Evolutionary conservation across 2,329 filamentous ascomycete species (phyloP).

Genomic region (Emergomyces pasteurianus): DNA sequence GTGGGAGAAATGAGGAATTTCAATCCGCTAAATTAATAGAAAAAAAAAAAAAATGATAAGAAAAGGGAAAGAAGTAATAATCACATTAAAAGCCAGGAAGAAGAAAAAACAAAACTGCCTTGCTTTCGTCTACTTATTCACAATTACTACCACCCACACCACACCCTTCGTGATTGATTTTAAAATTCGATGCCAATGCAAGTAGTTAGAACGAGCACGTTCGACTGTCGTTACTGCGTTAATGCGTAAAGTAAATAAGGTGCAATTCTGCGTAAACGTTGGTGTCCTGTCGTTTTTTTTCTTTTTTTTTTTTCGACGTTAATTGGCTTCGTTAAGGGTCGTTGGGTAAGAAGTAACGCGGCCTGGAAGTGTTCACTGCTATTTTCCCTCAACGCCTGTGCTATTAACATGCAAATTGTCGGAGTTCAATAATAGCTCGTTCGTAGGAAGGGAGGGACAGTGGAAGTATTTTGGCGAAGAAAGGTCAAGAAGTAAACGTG

Average conservation of each 20-base stretch:
- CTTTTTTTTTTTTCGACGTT: not conserved
- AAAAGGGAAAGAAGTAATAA: too few relatives aligned
- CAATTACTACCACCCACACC: not conserved
- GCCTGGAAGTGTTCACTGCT: not conserved
- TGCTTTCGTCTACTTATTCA: not conserved
- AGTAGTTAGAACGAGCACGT: not conserved
- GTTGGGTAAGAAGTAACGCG: not conserved
- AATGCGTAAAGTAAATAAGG: not conserved
- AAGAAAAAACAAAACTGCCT: too few relatives aligned
- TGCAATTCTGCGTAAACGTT: not conserved
- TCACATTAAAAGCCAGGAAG: too few relatives aligned
- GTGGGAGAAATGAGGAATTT: too few relatives aligned
- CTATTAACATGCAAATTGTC: not conserved
- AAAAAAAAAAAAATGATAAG: too few relatives aligned
- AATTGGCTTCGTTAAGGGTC: not conserved
- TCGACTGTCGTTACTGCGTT: not conserved
- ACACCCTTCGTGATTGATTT: not conserved
- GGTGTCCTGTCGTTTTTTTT: too few relatives aligned
- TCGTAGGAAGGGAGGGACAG: too few relatives aligned
- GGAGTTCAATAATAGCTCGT: not conserved
- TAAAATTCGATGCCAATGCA: not conserved
- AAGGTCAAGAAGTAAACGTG: too few relatives aligned
- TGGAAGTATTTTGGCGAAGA: too few relatives aligned
- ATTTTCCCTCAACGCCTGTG: not conserved
- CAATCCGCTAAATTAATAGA: too few relatives aligned